A percentile compares a stretch with the other conserved stretches of the same genome.
These are phyloP conservation scores for Tolypocladium amazonense DNA, from an alignment of 2,329 filamentous ascomycete species.

Conservation along the genomic window DNA sequence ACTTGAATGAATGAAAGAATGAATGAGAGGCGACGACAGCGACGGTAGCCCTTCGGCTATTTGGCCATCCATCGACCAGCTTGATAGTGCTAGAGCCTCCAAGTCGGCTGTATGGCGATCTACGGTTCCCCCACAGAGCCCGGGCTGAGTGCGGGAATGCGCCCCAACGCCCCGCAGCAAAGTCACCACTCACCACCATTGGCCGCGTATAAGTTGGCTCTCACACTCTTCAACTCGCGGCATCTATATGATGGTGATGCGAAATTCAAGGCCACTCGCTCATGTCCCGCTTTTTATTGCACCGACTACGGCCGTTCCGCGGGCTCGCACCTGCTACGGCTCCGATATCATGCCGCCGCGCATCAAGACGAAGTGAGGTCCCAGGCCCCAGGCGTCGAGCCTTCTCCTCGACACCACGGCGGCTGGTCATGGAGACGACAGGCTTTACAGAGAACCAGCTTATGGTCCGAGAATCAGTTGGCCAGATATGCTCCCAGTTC, in stretches of 20 bases:
- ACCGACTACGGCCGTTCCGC: not conserved
- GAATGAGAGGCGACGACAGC: too few relatives aligned
- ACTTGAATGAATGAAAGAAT: not conserved
- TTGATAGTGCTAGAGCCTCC: not conserved
- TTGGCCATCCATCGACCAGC: too few relatives aligned
- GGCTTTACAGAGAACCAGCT: conserved; percentile 66
- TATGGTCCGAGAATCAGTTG: conserved; percentile 59
- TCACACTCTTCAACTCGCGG: not conserved
- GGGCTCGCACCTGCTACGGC: not conserved
- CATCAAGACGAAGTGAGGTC: not conserved
- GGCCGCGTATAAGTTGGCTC: not conserved
- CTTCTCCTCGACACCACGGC: conserved; percentile 22
- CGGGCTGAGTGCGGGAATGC: not conserved
- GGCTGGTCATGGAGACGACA: conserved; percentile 55
- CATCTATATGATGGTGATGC: not conserved
- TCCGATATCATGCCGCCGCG: not conserved
- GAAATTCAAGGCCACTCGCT: not conserved
- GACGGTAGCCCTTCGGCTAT: not conserved
- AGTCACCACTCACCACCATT: too few relatives aligned
- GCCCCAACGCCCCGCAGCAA: too few relatives aligned
- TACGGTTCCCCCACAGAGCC: not conserved
- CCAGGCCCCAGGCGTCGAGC: not conserved
- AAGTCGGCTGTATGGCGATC: not conserved
- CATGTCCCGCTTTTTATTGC: not conserved
- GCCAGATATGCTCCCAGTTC: conserved; percentile 58